Conservation (phyloP, 805 yeast species). For the Suhomyces pyralidae region DNA sequence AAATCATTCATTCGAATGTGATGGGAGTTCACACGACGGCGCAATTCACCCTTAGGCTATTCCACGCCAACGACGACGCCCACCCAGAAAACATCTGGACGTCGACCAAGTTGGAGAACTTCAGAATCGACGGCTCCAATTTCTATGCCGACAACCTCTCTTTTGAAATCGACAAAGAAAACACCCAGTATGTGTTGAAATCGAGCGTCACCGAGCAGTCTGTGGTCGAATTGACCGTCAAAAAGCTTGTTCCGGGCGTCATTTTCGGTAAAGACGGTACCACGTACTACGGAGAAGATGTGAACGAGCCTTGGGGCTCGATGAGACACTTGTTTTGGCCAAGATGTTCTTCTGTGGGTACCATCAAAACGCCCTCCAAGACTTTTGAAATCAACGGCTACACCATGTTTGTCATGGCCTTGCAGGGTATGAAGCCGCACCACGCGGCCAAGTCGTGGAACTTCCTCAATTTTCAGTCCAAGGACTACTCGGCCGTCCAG, state of each 20-base stretch:
- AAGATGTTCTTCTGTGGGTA: slow-evolving; percentile 69
- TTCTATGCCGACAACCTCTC: slow-evolving; percentile 75
- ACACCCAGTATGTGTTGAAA: slow-evolving; percentile 47
- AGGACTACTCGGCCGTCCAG: slow-evolving; percentile 66
- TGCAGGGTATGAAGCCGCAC: slow-evolving; percentile 99
- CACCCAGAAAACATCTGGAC: slow-evolving; percentile 72
- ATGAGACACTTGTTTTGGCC: slow-evolving; percentile 99
- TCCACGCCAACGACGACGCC: slow-evolving; percentile 42
- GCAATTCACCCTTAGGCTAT: slow-evolving; percentile 87
- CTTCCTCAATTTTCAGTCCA: slow-evolving; percentile 83
- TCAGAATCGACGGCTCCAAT: slow-evolving; percentile 66
- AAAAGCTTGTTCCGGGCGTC: slow-evolving; percentile 69
- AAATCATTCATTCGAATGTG: slow-evolving; percentile 88
- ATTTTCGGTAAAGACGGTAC: slow-evolving; percentile 88
- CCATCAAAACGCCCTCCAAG: slow-evolving; percentile 37
- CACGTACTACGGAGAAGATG: slow-evolving; percentile 82
- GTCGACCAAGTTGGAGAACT: slow-evolving; percentile 82
- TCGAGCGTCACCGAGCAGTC: slow-evolving; percentile 69
- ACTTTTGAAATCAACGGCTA: slow-evolving; percentile 42
- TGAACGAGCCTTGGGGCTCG: slow-evolving; percentile 88
- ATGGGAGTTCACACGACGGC: slow-evolving; percentile 87
- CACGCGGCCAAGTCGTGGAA: slow-evolving; percentile 98
- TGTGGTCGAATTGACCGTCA: slow-evolving; percentile 64
- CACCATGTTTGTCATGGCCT: slow-evolving; percentile 90
- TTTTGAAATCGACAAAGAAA: slow-evolving; percentile 58